Conservation (phyloP, 1,284 basidiomycete genomes). For the Pseudozyma thailandica region DNA sequence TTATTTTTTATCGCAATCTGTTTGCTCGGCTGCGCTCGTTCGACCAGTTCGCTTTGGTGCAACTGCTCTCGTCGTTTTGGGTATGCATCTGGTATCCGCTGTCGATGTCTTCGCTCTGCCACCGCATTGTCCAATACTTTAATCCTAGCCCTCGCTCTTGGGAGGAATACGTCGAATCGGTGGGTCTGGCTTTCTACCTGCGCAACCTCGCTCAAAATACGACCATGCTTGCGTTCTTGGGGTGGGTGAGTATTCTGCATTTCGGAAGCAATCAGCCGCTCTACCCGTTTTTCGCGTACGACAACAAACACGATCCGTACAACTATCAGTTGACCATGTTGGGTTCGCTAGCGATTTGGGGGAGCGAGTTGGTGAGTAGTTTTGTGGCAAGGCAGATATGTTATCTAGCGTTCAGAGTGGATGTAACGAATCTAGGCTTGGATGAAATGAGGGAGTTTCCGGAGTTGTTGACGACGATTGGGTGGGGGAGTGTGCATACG, state of each 20-base stretch:
- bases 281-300: slow-evolving; percentile 74
- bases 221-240: slow-evolving; percentile 70
- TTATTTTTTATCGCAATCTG: slow-evolving; percentile 70
- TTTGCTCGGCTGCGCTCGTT: slow-evolving; percentile 67
- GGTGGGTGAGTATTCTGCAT: slow-evolving; percentile 71
- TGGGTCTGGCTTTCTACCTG: slow-evolving; percentile 71
- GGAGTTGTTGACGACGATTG: slow-evolving; percentile 68
- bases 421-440: slow-evolving; percentile 71
- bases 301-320: slow-evolving; percentile 72
- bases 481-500: slow-evolving; percentile 72
- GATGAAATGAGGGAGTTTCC: slow-evolving; percentile 73
- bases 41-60: slow-evolving; percentile 71
- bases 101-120: slow-evolving; percentile 71
- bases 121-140: slow-evolving; percentile 69
- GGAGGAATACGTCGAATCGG: slow-evolving; percentile 71
- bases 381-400: slow-evolving; percentile 71
- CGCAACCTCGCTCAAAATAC: slow-evolving; percentile 73
- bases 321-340: slow-evolving; percentile 73
- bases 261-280: slow-evolving; percentile 72
- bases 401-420: slow-evolving; percentile 69
- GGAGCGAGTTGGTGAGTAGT: slow-evolving; percentile 71
- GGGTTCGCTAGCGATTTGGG: slow-evolving; percentile 72
- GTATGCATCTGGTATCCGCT: slow-evolving; percentile 72
- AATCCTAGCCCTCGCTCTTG: slow-evolving; percentile 70
- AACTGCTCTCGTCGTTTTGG: slow-evolving; percentile 72